Evolutionary conservation across 441 rosid species (phyloP), one percentile per base, ranked within the genome.

Genomic region (Pelargonium australe): DNA sequence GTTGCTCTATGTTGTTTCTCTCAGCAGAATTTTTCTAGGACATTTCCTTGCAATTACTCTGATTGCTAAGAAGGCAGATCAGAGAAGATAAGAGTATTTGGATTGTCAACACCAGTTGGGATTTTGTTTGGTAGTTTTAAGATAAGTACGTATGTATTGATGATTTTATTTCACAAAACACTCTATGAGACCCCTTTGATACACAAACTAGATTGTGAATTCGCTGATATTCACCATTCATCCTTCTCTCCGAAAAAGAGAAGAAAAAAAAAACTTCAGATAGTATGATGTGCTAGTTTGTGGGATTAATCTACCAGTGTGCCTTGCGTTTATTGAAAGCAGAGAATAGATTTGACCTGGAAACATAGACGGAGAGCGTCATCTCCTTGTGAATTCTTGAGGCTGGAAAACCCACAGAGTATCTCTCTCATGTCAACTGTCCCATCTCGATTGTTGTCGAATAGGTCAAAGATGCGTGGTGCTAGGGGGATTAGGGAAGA

Each of bases 391-490:
- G 90, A 89, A 71, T 85, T 89, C 74, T 80, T 82, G 55, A 89
- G 90, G 82, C 81, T 89, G 63, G 92, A 85, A 70, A 89, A 85
- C 51, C 92, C 95, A 8, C 95, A 85, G 0, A 89, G 82, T 31
- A 87, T 84, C 77, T 87, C 95, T 66, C 91, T 86, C 90, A 85
- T 85, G 70, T 89, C 90, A 14, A 89, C 82, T 0, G 90, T 89
- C 63, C 95, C 89, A 71, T 89, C 92, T 0, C 91, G 84, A 57
- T 89, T 89, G 77, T 87, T 76, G 75, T 89, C 92, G 2, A 89
- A 85, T 0, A 89, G 68, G 71, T 87, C 87, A 31, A 87, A 89
- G 71, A 89, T 84, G 20, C 95, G 84, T 6, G 95, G 78, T 0
- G 86, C 92, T 40, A 89, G 70, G 13, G 90, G 95, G 45, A 87